Base-by-base conservation (phyloP, 306 rosid species). In the Prunus padus region DNA sequence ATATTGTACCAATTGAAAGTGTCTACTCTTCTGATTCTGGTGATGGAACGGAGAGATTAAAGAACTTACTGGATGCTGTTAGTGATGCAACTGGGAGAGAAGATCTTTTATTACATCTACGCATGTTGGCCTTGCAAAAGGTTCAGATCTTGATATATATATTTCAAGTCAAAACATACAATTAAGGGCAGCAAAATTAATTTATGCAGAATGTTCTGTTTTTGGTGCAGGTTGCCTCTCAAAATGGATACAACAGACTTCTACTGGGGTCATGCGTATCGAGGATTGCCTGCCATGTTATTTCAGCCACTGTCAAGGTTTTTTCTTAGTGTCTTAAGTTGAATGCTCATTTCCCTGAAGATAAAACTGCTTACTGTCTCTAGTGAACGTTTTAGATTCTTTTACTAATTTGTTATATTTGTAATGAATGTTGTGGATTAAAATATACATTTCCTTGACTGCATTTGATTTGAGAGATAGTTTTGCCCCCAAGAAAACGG, bases 301-400 rank as follows among this genome's bases (percentile, higher is more conserved):
- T 94, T 82, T 80, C 94, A 10, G 91, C 97, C 65, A 90, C 96
- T 18, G 98, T 90, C 80, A 94, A 94, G 97, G 98, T 84, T 75
- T 63, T 61, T 28, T 11, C 44, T 8, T 23, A 2, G 37, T 63
- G 54, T 50, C 73, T 63, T 75, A 9, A 15, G n/a, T 20, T 68
- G 11, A 9, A 2, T 22, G n/a, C 65, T 12, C 42, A 33, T 33
- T 30, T 69, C 26, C 16, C 4, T 15, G 22, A 25, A 46, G 15
- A 5, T 18, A 61, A 50, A 4, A n/a, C 44, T 59, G 12, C 1
- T 13, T 33, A 50, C 46, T 49, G 8, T 65, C 13, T 22, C 20
- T 65, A 31, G 56, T 51, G 11, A 49, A 13, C 13, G 18, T 42
- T 22, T 42, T 26, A 4, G 7, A 26, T 28, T 69, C 20, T 46